These are phyloP conservation scores for Rutidosis leptorrhynchoides DNA, from an alignment of 129 eudicot species.

Conservation along the genomic window DNA sequence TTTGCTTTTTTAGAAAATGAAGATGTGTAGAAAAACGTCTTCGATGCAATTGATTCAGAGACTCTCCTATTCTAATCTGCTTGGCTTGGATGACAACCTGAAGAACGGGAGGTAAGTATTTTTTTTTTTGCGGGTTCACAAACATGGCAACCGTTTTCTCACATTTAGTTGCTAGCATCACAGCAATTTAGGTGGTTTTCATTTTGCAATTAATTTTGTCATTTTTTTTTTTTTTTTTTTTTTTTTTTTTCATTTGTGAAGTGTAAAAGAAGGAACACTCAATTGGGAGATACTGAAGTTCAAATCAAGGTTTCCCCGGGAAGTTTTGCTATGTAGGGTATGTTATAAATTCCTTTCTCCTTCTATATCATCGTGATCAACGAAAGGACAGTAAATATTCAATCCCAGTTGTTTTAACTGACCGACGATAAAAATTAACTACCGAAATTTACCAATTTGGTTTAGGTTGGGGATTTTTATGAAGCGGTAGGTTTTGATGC, in stretches of 20 bases:
- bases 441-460: neutral
- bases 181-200: neutral
- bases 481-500: slow-evolving; percentile 98
- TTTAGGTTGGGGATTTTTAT: slow-evolving; percentile 93
- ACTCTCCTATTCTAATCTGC: slow-evolving; percentile 65
- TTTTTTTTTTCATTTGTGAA: slow-evolving; percentile 21
- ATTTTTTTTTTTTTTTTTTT: neutral
- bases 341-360: slow-evolving; percentile 18
- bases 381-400: neutral
- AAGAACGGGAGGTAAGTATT: slow-evolving; percentile 64
- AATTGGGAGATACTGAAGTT: slow-evolving; percentile 80
- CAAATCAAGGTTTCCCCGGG: slow-evolving; percentile 98
- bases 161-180: slow-evolving; percentile 3
- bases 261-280: slow-evolving; percentile 90
- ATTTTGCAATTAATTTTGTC: neutral
- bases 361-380: slow-evolving; percentile 7
- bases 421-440: slow-evolving; percentile 11
- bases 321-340: slow-evolving; percentile 92
- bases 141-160: neutral
- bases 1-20: slow-evolving; percentile 56
- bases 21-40: slow-evolving; percentile 75
- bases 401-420: slow-evolving; percentile 3
- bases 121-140: slow-evolving; percentile 1
- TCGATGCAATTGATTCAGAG: slow-evolving; percentile 58
- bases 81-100: slow-evolving; percentile 75